Evolutionary conservation across 148 eudicot genomes (phyloP).

Genomic region (Vaccinium macrocarpon): DNA sequence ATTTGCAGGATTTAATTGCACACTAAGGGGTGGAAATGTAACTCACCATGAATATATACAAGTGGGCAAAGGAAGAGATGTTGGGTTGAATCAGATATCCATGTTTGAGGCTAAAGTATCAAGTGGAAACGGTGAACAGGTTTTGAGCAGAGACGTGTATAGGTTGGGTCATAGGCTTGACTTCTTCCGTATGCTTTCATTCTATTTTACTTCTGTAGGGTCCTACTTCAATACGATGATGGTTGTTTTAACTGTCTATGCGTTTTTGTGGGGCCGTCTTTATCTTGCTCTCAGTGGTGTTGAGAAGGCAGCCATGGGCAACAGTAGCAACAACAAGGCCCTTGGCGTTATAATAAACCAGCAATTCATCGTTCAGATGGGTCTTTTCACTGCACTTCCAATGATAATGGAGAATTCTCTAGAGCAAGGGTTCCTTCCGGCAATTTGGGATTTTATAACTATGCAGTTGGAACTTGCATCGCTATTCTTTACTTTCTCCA

Average conservation of each 20-base stretch:
- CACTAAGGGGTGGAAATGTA: slow-evolving; percentile 88
- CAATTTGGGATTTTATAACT: slow-evolving; percentile 79
- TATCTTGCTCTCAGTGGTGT: slow-evolving; percentile 92
- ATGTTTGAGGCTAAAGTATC: slow-evolving; percentile 99
- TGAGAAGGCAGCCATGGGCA: slow-evolving; percentile 38
- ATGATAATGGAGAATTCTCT: slow-evolving; percentile 93
- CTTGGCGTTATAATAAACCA: slow-evolving; percentile 77
- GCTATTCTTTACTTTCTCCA: slow-evolving; percentile 73
- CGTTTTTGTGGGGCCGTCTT: slow-evolving; percentile 89
- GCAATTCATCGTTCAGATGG: slow-evolving; percentile 81
- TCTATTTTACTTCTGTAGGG: slow-evolving; percentile 83
- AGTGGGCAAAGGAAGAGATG: slow-evolving; percentile 98
- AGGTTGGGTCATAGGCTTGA: slow-evolving; percentile 92
- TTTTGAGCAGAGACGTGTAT: slow-evolving; percentile 88
- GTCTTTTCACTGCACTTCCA: slow-evolving; percentile 89
- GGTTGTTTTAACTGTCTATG: slow-evolving; percentile 68
- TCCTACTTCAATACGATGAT: slow-evolving; percentile 79
- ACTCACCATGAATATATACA: slow-evolving; percentile 96
- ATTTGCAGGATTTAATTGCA: slow-evolving; percentile 92
- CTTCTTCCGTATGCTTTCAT: slow-evolving; percentile 93
- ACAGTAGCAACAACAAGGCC: slow-evolving; percentile 59
- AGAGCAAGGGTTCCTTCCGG: slow-evolving; percentile 87
- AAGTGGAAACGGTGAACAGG: slow-evolving; percentile 94
- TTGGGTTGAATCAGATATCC: slow-evolving; percentile 88
- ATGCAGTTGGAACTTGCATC: slow-evolving; percentile 89